Base-by-base conservation (phyloP, 2,329 filamentous ascomycete genomes). In the Penicillium concentricum region DNA sequence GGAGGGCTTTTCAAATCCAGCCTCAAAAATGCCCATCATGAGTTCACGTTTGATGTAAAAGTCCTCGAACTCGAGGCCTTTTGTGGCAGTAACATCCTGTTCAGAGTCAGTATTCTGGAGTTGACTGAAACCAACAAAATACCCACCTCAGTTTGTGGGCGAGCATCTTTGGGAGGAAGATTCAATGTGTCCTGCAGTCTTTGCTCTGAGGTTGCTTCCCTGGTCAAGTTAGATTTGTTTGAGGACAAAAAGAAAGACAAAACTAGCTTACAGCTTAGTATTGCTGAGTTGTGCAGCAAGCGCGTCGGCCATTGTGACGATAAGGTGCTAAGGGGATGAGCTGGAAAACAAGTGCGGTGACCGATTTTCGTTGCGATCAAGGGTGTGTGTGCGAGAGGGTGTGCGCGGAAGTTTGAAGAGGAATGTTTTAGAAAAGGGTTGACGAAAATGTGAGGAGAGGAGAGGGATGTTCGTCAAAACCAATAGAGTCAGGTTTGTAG, bases 21-120 rank as follows among this genome's bases (percentile, higher is more conserved):
- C 94, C 80, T 99, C 94, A 76, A 97, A 99, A 65, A 99, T 97
- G 61, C 94, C 94, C 93, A 97, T 99, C 79, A 99, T 86, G 60
- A 99, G 81, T 73, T 96, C 91, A 73, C 94, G 85, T 81, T 96
- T 96, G 68, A 99, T 88, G 65, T 89, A 90, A 74, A 99, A 97
- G 66, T 97, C 91, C 77, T 99, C 95, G 72, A 97, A 99, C 68
- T 99, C 94, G 61, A 99, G 83, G 59, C 94, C 94, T 80, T 97
- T 97, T 32, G 93, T 99, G 69, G 92, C 92, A 56, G 93, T 97
- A 60, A 99, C 95, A 89, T 99, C 94, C 90, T 96, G 41, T n/a
- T 35, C n/a, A 12, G 13, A 34, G 34, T 56, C 22, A 56, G 41
- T 35, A 39, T 28, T 26, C 16, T 20, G 5, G 4, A 16, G 34